A percentile compares a stretch with the other conserved stretches of the same genome.
Conservation (phyloP, 1,139 yeast genomes). For the Williopsis jadinii region DNA sequence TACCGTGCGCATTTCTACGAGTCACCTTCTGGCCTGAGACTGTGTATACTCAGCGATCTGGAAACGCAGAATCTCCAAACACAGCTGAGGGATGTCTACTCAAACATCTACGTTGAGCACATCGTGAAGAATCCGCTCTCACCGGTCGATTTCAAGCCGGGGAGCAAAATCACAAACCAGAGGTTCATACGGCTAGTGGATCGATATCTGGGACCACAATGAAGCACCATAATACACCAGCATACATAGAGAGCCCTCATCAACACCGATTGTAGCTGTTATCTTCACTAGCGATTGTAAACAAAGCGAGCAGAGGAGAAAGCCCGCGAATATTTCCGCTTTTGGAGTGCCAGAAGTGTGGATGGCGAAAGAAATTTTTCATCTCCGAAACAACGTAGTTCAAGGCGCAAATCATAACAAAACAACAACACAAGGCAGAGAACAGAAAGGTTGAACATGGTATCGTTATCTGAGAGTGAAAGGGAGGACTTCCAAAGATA, state of each 20-base stretch:
- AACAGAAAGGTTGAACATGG: background rate
- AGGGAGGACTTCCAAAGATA: slow-evolving; percentile 28
- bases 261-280: background rate
- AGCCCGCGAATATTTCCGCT: background rate
- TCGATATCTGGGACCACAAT: slow-evolving; percentile 20
- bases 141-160: slow-evolving; percentile 43
- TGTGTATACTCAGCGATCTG: slow-evolving; percentile 69
- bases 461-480: slow-evolving; percentile 19
- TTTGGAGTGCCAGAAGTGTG: background rate
- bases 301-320: background rate
- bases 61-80: slow-evolving; percentile 51
- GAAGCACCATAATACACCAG: background rate
- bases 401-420: background rate
- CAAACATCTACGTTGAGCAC: slow-evolving; percentile 56
- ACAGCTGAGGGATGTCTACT: slow-evolving; percentile 61
- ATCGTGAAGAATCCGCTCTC: slow-evolving; percentile 60
- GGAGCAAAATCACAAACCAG: slow-evolving; percentile 36
- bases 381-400: background rate
- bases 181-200: slow-evolving; percentile 42
- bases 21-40: slow-evolving; percentile 70
- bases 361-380: slow-evolving; percentile 2
- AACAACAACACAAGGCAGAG: background rate
- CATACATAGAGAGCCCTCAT: background rate
- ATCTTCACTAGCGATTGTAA: background rate
- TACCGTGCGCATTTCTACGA: slow-evolving; percentile 78